Evolutionary conservation across 1,139 yeast species (phyloP), one percentile per base, ranked within the genome.

Genomic region (Candida tropicalis): DNA sequence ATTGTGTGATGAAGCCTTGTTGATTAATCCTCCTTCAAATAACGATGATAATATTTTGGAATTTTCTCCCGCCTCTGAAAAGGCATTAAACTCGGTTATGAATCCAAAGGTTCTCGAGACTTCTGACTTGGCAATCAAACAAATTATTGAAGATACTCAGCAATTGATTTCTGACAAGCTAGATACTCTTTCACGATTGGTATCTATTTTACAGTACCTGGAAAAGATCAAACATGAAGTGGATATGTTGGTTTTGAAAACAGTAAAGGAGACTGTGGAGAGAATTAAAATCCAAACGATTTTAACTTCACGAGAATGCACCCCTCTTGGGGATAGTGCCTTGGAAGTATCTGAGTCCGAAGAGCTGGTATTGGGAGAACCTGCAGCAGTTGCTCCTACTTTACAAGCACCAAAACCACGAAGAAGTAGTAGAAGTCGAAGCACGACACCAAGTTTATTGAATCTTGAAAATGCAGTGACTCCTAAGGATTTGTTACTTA

Each of bases 141-240:
- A 79, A 15, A 65, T 90, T 20, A 77, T 86, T 3, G 81, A 75
- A 16, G 97, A 89, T 54, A 87, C 97, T 0, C 79, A 80, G 49
- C 59, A 57, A 1, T 60, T 86, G 27, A 82, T 87, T 1, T 70
- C 72, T 42, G 81, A 79, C 23, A 91, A 93, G 58, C 77, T 88
- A 2, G 90, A 85, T 42, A 77, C 89, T 0, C 75, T 90, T n/a
- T 70, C 82, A 15, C 71, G 98, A 53, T 71, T 88, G 50, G 85
- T 88, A 22, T 87, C 93, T 46, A 80, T 91, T 3, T 69, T 88
- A 45, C 82, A 85, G 46, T 90, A 87, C 57, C 81, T 88, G n/a
- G 86, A 86, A 50, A 83, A 83, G 54, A 81, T 93, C 38, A 87
- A 89, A 48, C 78, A 76, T 37, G 97, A 93, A 60, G 89, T 91